Evolutionary conservation across 2,329 filamentous ascomycete genomes (phyloP), one percentile per base, ranked within the genome.

Genomic region (Ceratocystis lukuohia): DNA sequence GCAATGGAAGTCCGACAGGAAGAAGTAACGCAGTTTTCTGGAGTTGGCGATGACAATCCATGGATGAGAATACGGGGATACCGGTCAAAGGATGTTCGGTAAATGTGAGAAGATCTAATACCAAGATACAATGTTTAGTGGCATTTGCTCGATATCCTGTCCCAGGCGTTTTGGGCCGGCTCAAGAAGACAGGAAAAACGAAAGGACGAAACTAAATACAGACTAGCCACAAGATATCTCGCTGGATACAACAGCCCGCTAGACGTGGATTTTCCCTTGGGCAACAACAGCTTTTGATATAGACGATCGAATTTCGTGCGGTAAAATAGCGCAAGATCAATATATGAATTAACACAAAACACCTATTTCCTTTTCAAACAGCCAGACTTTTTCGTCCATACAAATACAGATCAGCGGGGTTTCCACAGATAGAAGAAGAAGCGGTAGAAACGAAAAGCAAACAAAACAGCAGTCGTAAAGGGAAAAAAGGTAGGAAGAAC

Each of bases 1-100:
- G 57, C 41, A 28, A 65, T 67, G 66, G 66, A 67, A 5, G 37
- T 1, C 12, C 41, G 20, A 20, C 44, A 20, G 20, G 66, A 68
- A 61, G 66, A 68, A 37, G 56, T 53, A 5, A n/a, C 15, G 20
- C 59, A 59, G 22, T 68, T 37, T 15, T 46, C 64, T 15, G 48
- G 64, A 5, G 59, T 65, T 46, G 59, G 50, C 15, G 28, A 66
- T 53, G 46, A 61, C 4, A 66, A 65, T n/a, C 41, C 63, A 17
- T 64, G 57, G 64, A 68, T 68, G 46, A 48, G 63, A 30, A 28
- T 50, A 8, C 46, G 63, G 17, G 66, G 66, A 5, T 68, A 68
- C 45, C 61, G 63, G 3, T 65, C 50, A 20, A 68, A 68, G 61
- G 63, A 68, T 45, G 33, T 65, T n/a, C 65, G 61, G 45, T 64